Conservation (phyloP, 805 yeast genomes). For the Metschnikowia matae region DNA sequence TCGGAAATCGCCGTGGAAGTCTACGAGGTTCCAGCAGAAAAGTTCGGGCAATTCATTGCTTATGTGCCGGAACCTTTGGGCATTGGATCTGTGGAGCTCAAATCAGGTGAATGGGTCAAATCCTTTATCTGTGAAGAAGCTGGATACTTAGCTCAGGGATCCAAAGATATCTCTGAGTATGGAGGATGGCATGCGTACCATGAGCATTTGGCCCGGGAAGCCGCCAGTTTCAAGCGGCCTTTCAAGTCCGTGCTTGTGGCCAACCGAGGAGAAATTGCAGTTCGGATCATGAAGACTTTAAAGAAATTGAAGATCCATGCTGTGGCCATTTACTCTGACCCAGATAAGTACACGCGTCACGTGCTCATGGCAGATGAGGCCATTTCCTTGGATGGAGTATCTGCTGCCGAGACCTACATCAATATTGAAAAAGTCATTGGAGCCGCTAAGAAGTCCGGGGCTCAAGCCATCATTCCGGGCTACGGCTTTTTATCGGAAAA, state of each 20-base stretch:
- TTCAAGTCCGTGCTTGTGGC: constrained; percentile 88
- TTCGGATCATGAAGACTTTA: constrained; percentile 83
- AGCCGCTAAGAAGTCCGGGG: constrained; percentile 79
- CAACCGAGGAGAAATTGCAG: constrained; percentile 97
- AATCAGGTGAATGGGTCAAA: constrained; percentile 77
- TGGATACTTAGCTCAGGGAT: constrained; percentile 70
- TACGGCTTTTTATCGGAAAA: constrained; percentile 95
- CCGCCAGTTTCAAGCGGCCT: constrained; percentile 44
- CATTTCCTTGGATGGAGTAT: constrained; percentile 69
- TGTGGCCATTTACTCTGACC: constrained; percentile 87
- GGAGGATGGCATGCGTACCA: constrained; percentile 86
- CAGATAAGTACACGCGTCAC: constrained; percentile 85
- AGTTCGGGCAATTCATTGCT: constrained; percentile 76
- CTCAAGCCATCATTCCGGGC: constrained; percentile 97
- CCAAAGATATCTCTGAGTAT: constrained; percentile 74
- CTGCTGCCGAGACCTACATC: constrained; percentile 90
- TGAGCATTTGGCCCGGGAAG: constrained; percentile 28
- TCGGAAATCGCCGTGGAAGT: constrained; percentile 69
- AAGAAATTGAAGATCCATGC: constrained; percentile 74
- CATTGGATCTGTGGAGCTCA: constrained; percentile 86
- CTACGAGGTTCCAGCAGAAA: constrained; percentile 73
- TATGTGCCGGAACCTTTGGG: constrained; percentile 96
- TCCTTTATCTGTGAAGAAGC: constrained; percentile 92
- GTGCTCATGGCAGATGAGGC: constrained; percentile 80
- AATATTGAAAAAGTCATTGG: constrained; percentile 77